phyloP scores from a whole-genome alignment of 495 filamentous ascomycete species.

The Aspergillus taichungensis region DNA sequence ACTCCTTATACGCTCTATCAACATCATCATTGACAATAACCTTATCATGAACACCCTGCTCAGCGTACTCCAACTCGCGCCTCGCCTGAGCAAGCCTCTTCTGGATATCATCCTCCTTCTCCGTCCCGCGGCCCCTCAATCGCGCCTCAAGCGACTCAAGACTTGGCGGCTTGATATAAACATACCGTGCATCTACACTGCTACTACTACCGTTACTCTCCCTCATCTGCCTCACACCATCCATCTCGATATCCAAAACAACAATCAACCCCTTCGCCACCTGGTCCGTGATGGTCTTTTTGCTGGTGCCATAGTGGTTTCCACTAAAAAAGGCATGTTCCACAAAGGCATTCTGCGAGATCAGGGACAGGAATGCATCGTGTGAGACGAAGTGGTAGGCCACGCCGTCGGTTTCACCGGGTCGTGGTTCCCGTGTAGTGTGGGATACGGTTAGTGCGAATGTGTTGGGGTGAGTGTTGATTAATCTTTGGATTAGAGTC shows the following conservation, averaged over 20 bases:
- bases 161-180: constrained; percentile 70
- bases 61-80: constrained; percentile 68
- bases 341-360: constrained; percentile 59
- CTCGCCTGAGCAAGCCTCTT: constrained; percentile 65
- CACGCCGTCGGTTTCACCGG: constrained; percentile 59
- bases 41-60: constrained; percentile 60
- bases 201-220: constrained; percentile 26
- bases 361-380: constrained; percentile 54
- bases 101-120: constrained; percentile 60
- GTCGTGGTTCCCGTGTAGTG: constrained; percentile 57
- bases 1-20: constrained; percentile 65
- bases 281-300: constrained; percentile 62
- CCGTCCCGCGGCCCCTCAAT: constrained; percentile 68
- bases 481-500: constrained; percentile 65
- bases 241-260: constrained; percentile 69
- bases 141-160: constrained; percentile 60
- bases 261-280: constrained; percentile 43
- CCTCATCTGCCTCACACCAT: constrained; percentile 84
- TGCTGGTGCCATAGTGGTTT: constrained; percentile 74
- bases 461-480: constrained; percentile 51
- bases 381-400: constrained; percentile 69
- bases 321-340: constrained; percentile 72
- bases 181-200: constrained; percentile 60
- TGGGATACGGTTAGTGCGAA: constrained; percentile 72
- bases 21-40: constrained; percentile 78